Evolutionary conservation across 768 basidiomycete genomes (phyloP).

Genomic region (Collybiopsis luxurians): DNA sequence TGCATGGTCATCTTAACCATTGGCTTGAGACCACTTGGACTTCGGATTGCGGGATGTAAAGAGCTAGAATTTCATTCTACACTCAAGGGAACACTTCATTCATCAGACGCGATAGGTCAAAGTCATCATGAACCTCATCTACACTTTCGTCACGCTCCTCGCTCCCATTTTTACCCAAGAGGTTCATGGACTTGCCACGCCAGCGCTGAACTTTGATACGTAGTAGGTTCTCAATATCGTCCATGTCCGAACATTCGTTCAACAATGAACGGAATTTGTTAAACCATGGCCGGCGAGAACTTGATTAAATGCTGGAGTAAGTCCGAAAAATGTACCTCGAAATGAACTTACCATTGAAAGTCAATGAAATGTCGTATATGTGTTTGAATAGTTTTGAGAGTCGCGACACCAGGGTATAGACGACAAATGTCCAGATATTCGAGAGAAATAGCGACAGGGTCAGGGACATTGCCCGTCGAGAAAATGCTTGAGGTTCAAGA

Average conservation of each 20-base stretch:
- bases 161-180: no score
- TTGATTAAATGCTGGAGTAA: no score
- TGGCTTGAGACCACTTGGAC: no score
- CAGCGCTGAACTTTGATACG: conserved; percentile 27
- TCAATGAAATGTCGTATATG: conserved; percentile 70
- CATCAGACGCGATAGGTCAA: no score
- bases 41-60: no score
- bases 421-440: conserved; percentile 69
- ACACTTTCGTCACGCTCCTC: no score
- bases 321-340: no score
- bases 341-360: conserved; percentile 66
- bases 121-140: no score
- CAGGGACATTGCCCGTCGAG: conserved; percentile 41
- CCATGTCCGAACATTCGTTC: conserved; percentile 23
- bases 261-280: conserved; percentile 30
- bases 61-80: no score
- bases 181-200: conserved; percentile 21
- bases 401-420: conserved; percentile 45
- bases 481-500: conserved; percentile 52
- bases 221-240: conserved; percentile 29
- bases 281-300: conserved; percentile 35
- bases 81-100: no score
- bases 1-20: no score
- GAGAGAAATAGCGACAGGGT: conserved; percentile 63
- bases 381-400: conserved; percentile 49